Evolutionary conservation across 148 eudicot genomes (phyloP), one percentile per base, ranked within the genome.

Genomic region (Simmondsia chinensis): DNA sequence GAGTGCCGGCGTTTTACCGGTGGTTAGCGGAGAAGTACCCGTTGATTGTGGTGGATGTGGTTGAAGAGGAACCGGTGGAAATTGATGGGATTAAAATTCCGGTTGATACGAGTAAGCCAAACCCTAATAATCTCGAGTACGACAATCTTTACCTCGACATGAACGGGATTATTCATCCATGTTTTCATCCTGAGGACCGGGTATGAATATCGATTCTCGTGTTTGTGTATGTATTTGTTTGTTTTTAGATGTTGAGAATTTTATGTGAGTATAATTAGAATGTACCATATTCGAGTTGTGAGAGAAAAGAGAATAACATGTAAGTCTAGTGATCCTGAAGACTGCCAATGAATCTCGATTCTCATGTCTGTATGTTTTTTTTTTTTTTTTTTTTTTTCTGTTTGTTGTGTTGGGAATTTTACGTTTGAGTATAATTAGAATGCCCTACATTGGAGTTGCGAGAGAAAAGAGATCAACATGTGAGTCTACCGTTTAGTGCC

Each of bases 21-120:
- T 91, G 97, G 97, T 39, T 91, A 16, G 95, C 97, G 43, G 97
- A 91, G 77, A 91, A 82, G 81, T 91, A 91, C 60, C 95, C 97
- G 33, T n/a, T 82, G 66, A 81, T 76, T 37, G 76, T 85, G 21
- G 85, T 76, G 8, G 95, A 91, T 46, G 97, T 81, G 4, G 35
- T 73, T 3, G 97, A 82, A 57, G 95, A 89, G 61, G 88, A 89
- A 29, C 22, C 78, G 0, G 88, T 79, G 5, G 85, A 37, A 2
- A 74, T 85, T 23, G 88, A 85, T 2, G 95, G 72, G 5, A 59
- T 81, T 6, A 63, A 56, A 23, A 91, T 85, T 49, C 95, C 95
- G 3, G 72, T 91, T n/a, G 97, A 91, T 57, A 81, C 74, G 0
- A 82, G 93, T 37, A 74, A 82, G 44, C 85, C 88, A 2, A 91